Evolutionary conservation across 2,329 filamentous ascomycete genomes (phyloP).

Genomic region (Aspergillus sp.): DNA sequence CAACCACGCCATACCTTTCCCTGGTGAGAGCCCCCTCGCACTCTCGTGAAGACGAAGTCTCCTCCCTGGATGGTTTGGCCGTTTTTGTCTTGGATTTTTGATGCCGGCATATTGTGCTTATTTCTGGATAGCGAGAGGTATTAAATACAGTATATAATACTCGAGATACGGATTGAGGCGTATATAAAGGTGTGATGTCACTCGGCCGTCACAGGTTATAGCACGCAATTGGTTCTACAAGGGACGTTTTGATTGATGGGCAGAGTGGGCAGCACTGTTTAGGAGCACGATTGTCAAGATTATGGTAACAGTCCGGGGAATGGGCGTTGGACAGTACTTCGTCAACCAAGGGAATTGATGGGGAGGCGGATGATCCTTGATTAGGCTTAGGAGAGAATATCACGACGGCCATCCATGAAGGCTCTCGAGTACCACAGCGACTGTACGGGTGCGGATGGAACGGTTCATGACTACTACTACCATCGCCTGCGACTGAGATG

Average conservation of each 20-base stretch:
- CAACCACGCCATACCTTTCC: constrained; percentile 18
- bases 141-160: neutral
- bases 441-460: too few species aligned
- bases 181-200: neutral
- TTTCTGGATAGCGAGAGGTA: neutral
- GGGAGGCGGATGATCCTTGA: too few species aligned
- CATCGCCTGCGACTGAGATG: too few species aligned
- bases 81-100: constrained; percentile 22
- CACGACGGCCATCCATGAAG: too few species aligned
- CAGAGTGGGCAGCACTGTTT: neutral
- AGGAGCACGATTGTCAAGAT: too few species aligned
- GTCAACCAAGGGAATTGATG: too few species aligned
- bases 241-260: neutral
- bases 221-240: neutral
- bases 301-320: too few species aligned
- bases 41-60: constrained; percentile 24
- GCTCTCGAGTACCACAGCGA: too few species aligned
- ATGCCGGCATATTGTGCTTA: constrained; percentile 17
- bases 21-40: constrained; percentile 23
- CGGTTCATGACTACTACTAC: too few species aligned
- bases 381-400: too few species aligned
- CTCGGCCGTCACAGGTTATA: neutral
- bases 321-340: too few species aligned
- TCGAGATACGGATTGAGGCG: neutral
- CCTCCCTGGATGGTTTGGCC: constrained; percentile 22